These are phyloP conservation scores for Leccinellum luteum DNA, from an alignment of 768 basidiomycete species.

Conservation along the genomic window DNA sequence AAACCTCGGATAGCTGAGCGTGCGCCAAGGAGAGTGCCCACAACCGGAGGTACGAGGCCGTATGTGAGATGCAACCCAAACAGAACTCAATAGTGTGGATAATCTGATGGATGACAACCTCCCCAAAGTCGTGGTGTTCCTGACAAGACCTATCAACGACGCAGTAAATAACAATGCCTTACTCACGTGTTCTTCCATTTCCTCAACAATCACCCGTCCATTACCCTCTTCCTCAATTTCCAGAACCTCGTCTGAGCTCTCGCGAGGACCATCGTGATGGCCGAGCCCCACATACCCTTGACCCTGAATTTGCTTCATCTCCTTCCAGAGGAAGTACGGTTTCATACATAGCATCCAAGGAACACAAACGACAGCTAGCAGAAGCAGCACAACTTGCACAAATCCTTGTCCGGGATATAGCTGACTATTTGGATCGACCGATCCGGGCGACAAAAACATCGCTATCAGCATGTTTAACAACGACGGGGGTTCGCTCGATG, in stretches of 20 bases:
- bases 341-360: constrained; percentile 93
- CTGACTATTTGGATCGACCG: constrained; percentile 61
- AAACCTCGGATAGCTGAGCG: constrained; percentile 92
- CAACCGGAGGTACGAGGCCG: constrained; percentile 87
- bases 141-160: constrained; percentile 27
- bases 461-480: constrained; percentile 93
- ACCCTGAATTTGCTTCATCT: constrained; percentile 77
- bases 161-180: constrained; percentile 7
- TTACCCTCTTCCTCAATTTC: constrained; percentile 83
- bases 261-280: constrained; percentile 53
- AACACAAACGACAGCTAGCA: constrained; percentile 82
- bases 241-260: constrained; percentile 58
- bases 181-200: constrained; percentile 71
- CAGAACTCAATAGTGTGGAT: constrained; percentile 99
- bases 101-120: constrained; percentile 94
- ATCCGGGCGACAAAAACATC: constrained; percentile 94
- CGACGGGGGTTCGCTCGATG: constrained; percentile 73
- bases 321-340: constrained; percentile 89
- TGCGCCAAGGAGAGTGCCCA: constrained; percentile 99
- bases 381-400: constrained; percentile 75
- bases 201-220: constrained; percentile 70
- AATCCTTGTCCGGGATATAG: constrained; percentile 87
- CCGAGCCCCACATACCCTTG: constrained; percentile 80
- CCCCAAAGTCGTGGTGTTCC: constrained; percentile 90
- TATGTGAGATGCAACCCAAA: constrained; percentile 97